A percentile compares a stretch with the other conserved stretches of the same genome.
phyloP scores from a whole-genome alignment of 768 basidiomycete species.

The Pholiota conissans region DNA sequence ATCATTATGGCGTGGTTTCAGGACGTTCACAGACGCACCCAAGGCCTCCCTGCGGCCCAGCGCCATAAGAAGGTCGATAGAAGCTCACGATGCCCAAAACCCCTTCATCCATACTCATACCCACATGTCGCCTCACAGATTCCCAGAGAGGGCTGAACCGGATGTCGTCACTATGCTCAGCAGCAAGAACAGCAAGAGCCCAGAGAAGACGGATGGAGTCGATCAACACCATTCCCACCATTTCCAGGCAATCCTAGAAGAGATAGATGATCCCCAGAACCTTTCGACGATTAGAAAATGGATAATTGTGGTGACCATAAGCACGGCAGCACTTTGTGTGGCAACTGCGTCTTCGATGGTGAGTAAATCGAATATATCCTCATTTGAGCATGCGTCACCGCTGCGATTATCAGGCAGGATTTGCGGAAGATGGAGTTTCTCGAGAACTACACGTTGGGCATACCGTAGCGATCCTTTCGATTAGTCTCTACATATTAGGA shows the following conservation, averaged over 20 bases:
- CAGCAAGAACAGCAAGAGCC: neutral
- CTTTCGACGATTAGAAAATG: slow-evolving; percentile 44
- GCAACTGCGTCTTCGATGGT: slow-evolving; percentile 61
- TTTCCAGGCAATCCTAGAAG: slow-evolving; percentile 38
- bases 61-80: no score
- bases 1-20: no score
- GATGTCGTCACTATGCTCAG: neutral
- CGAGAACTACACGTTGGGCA: slow-evolving; percentile 46
- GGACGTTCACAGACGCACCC: no score
- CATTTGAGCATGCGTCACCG: neutral
- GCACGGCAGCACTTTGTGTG: slow-evolving; percentile 47
- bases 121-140: neutral
- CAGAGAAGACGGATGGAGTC: neutral
- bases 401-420: slow-evolving; percentile 44
- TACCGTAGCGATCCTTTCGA: slow-evolving; percentile 49
- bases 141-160: neutral
- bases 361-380: slow-evolving; percentile 20
- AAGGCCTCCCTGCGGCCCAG: no score
- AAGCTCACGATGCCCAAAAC: no score
- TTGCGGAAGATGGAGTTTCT: slow-evolving; percentile 62
- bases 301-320: slow-evolving; percentile 46
- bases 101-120: no score
- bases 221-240: neutral
- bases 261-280: slow-evolving; percentile 41
- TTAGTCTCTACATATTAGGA: slow-evolving; percentile 61